Evolutionary conservation across 75 land plant genomes (phyloP).

Genomic region (Selaginella moellendorffii): DNA sequence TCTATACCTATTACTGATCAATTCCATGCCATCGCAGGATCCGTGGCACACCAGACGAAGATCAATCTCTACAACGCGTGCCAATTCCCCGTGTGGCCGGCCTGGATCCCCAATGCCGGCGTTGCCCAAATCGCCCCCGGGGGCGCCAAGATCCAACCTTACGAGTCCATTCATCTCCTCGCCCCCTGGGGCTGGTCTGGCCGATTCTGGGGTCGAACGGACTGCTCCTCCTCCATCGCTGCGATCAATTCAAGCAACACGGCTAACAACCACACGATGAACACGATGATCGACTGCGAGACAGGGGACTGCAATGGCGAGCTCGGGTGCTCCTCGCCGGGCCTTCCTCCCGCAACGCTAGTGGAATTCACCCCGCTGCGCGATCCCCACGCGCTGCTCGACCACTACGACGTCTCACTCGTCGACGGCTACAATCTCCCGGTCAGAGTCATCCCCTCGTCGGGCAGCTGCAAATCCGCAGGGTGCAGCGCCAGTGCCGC

Average conservation of each 20-base stretch:
- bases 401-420: not conserved
- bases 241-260: not conserved
- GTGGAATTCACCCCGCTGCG: slow-evolving; percentile 5
- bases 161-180: not conserved
- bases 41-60: slow-evolving; percentile 5
- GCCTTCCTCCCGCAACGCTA: not conserved
- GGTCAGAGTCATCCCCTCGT: not conserved
- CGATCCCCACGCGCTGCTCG: not conserved
- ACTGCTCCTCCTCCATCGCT: not conserved
- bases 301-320: slow-evolving; percentile 1
- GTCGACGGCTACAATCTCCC: not conserved
- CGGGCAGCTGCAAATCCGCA: not conserved
- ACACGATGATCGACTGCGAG: not conserved
- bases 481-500: not conserved
- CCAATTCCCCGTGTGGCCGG: not conserved
- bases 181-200: not conserved
- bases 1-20: too few species aligned
- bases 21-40: too few species aligned
- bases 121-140: not conserved
- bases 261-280: not conserved
- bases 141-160: not conserved
- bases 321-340: not conserved
- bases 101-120: not conserved
- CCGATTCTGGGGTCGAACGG: not conserved
- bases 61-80: not conserved